phyloP scores from a whole-genome alignment of 1,284 basidiomycete genomes.

The Apiotrichum mycotoxinovorans region DNA sequence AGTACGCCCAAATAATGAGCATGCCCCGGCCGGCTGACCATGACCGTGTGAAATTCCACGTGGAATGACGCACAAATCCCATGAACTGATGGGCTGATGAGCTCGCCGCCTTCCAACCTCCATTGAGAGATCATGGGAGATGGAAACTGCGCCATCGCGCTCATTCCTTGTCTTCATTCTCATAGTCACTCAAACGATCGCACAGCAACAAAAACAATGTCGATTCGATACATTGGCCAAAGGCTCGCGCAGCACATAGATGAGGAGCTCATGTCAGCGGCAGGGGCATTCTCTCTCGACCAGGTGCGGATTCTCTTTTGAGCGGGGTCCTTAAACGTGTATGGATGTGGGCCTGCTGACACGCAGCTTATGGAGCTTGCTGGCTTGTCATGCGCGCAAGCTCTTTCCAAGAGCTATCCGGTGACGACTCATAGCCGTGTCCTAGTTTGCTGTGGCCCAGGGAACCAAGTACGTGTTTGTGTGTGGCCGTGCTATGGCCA shows the following conservation, averaged over 20 bases:
- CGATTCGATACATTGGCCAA: conserved; percentile 70
- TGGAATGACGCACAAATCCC: no score
- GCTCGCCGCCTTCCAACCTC: not conserved
- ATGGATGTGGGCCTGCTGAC: not conserved
- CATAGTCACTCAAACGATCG: not conserved
- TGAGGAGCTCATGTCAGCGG: conserved; percentile 78
- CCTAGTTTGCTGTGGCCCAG: conserved; percentile 91
- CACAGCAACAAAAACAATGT: conserved; percentile 52
- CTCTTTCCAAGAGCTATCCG: conserved; percentile 71
- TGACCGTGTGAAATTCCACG: no score
- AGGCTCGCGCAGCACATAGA: conserved; percentile 87
- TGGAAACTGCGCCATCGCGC: no score
- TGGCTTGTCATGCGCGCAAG: conserved; percentile 91
- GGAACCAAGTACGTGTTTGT: conserved; percentile 73
- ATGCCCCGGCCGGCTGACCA: no score
- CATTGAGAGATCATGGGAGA: not conserved
- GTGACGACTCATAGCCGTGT: conserved; percentile 66
- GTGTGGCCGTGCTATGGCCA: no score
- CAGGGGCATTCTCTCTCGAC: conserved; percentile 84
- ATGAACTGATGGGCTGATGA: no score
- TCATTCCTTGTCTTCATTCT: not conserved
- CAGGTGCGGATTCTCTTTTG: conserved; percentile 57
- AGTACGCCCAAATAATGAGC: no score
- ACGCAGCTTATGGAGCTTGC: conserved; percentile 93
- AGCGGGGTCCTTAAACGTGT: not conserved